Percentiles rank a stretch among this genome's conserved stretches.
These are phyloP conservation scores for Dictyostelium capitatum DNA, from an alignment of 78 protist species.

Conservation along the genomic window DNA sequence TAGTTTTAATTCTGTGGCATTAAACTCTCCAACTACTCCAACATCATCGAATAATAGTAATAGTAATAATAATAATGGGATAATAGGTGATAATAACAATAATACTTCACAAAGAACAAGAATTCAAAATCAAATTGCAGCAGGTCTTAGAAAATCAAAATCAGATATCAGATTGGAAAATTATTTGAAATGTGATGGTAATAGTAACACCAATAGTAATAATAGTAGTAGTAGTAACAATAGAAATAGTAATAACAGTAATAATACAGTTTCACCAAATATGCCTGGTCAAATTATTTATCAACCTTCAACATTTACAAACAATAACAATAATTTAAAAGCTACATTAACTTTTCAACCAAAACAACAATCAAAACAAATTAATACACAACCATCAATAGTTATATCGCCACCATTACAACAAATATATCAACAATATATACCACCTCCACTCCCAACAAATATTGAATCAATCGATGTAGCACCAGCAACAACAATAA, in stretches of 20 bases:
- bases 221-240: not conserved
- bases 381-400: too few relatives aligned
- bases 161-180: constrained; percentile 20
- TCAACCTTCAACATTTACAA: not conserved
- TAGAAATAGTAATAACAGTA: not conserved
- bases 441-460: not conserved
- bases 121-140: not conserved
- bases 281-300: constrained; percentile 34
- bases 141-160: constrained; percentile 43
- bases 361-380: not conserved
- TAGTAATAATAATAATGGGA: not conserved
- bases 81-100: not conserved
- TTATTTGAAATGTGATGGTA: not conserved
- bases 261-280: not conserved
- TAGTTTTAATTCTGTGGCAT: not conserved
- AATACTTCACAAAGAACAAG: not conserved
- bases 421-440: not conserved
- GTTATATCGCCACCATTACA: not conserved
- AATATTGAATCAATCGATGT: not conserved
- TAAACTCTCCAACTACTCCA: not conserved
- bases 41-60: not conserved
- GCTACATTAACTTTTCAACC: constrained; percentile 1
- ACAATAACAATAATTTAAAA: not conserved
- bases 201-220: not conserved
- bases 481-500: not conserved